Evolutionary conservation across 1,284 basidiomycete genomes (phyloP), one percentile per base, ranked within the genome.

Genomic region (Lentinula novae-zelandiae): DNA sequence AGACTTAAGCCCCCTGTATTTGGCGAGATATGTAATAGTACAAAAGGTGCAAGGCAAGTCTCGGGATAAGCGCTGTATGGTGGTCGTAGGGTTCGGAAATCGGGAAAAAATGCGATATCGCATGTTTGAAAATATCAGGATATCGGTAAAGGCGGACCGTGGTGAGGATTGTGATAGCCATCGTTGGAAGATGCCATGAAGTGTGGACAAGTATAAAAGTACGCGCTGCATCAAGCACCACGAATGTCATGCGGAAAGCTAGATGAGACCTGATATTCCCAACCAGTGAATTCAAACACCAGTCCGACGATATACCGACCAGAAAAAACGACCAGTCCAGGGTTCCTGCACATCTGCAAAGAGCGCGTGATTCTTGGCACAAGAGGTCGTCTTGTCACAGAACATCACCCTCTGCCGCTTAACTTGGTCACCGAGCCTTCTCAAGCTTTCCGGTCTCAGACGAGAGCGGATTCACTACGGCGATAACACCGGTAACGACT

Each of bases 1-100:
- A 15, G 31, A 51, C 27, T 49, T 22, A 36, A 12, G 17, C 13
- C 17, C 33, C 51, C 33, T 20, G 51, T 5, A n/a, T 53, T 53
- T 53, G 51, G 51, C 51, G 51, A 53, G 51, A n/a, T 53, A 53
- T 53, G 51, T 53, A 53, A 53, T 53, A 53, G 3, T 10, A 38
- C 51, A 53, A 9, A 9, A 38, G 31, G 33, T n/a, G 33, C 8
- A 34, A 53, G 9, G 33, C 51, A 20, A 15, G 51, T 5, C 31
- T 20, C 33, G 9, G 20, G 22, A 33, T 27, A 22, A 49, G 27
- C 31, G 15, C 49, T 7, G 31, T 51, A 34, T 31, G 27, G 31
- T 51, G 49, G 51, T 34, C 51, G 22, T 50, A 50, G 22, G 49
- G 49, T 50, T 31, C 27, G 49, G 49, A 53, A 38, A n/a, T n/a